Percentiles rank a stretch among this genome's conserved stretches.
These are phyloP conservation scores for Mycena alexandri DNA, from an alignment of 768 basidiomycete genomes.

Conservation along the genomic window DNA sequence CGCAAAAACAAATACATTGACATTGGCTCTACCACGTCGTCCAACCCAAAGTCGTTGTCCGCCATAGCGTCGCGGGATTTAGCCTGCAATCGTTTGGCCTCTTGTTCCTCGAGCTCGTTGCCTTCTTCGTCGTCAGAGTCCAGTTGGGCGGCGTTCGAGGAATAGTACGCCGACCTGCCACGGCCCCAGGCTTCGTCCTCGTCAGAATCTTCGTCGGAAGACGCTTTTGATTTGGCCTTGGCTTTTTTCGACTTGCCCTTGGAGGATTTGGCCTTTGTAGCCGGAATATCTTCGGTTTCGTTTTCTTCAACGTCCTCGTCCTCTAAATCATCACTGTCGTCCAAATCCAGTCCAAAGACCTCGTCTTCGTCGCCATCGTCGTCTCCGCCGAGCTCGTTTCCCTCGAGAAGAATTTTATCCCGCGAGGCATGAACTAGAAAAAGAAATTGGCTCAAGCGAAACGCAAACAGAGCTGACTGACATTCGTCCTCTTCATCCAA, in stretches of 20 bases:
- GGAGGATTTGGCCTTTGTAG: slow-evolving; percentile 29
- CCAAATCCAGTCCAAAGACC: slow-evolving; percentile 47
- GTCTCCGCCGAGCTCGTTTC: slow-evolving; percentile 57
- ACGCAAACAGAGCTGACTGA: slow-evolving; percentile 48
- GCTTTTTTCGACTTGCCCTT: slow-evolving; percentile 42
- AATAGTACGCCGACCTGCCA: slow-evolving; percentile 85
- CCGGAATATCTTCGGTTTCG: slow-evolving; percentile 28
- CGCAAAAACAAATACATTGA: slow-evolving; percentile 21
- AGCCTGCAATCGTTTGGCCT: slow-evolving; percentile 82
- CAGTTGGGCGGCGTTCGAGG: slow-evolving; percentile 83
- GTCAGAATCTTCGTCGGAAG: slow-evolving; percentile 53
- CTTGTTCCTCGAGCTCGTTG: slow-evolving; percentile 88
- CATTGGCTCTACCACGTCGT: slow-evolving; percentile 61
- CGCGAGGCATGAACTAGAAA: slow-evolving; percentile 75
- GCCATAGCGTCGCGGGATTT: slow-evolving; percentile 78
- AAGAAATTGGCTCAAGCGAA: slow-evolving; percentile 23
- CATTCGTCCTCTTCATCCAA: slow-evolving; percentile 86
- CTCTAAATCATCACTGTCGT: slow-evolving; percentile 45
- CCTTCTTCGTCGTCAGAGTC: slow-evolving; percentile 93
- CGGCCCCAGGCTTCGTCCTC: slow-evolving; percentile 85
- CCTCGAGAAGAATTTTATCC: slow-evolving; percentile 84
- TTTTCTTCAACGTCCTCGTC: slow-evolving; percentile 44
- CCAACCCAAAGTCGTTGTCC: slow-evolving; percentile 89
- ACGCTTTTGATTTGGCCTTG: slow-evolving; percentile 36
- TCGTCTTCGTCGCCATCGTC: slow-evolving; percentile 55